Evolutionary conservation across 2,329 filamentous ascomycete genomes (phyloP).

Genomic region (Nigrospora oryzae): DNA sequence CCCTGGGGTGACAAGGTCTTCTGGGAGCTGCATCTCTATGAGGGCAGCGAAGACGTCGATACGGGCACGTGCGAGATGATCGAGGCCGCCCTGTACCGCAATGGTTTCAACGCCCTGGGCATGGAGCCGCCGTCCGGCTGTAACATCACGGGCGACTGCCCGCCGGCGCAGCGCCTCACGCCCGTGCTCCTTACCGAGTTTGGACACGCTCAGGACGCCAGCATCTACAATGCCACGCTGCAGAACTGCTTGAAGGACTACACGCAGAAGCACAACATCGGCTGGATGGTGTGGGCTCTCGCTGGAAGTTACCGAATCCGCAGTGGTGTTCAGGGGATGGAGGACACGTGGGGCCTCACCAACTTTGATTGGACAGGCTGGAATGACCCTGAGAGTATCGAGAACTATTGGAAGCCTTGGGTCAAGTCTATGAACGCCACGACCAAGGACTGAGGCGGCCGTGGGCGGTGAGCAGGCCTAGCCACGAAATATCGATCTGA

Average conservation of each 20-base stretch:
- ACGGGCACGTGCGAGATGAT: slow-evolving; percentile 37
- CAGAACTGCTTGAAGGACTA: slow-evolving; percentile 36
- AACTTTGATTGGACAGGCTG: slow-evolving; percentile 37
- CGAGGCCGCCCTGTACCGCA: slow-evolving; percentile 38
- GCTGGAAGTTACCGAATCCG: slow-evolving; percentile 38
- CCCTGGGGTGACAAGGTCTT: slow-evolving; percentile 39
- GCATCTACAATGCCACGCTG: slow-evolving; percentile 33
- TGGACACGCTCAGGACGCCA: slow-evolving; percentile 31
- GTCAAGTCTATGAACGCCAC: slow-evolving; percentile 29
- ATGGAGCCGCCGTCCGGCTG: slow-evolving; percentile 30
- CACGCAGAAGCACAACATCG: slow-evolving; percentile 32
- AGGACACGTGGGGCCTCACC: slow-evolving; percentile 39
- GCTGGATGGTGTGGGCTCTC: slow-evolving; percentile 41
- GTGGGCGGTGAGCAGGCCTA: too few species aligned
- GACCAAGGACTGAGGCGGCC: slow-evolving; percentile 1
- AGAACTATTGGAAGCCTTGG: slow-evolving; percentile 43
- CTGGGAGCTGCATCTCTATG: slow-evolving; percentile 36
- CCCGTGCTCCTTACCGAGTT: slow-evolving; percentile 40
- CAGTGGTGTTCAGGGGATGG: slow-evolving; percentile 32
- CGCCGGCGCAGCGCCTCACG: slow-evolving; percentile 27
- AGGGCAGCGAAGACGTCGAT: slow-evolving; percentile 30
- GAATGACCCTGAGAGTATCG: slow-evolving; percentile 33
- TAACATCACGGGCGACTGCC: slow-evolving; percentile 27
- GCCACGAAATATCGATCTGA: too few species aligned
- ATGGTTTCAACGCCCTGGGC: slow-evolving; percentile 38